Evolutionary conservation across 495 filamentous ascomycete genomes (phyloP).

Genomic region (Lasiosphaeria hispida): DNA sequence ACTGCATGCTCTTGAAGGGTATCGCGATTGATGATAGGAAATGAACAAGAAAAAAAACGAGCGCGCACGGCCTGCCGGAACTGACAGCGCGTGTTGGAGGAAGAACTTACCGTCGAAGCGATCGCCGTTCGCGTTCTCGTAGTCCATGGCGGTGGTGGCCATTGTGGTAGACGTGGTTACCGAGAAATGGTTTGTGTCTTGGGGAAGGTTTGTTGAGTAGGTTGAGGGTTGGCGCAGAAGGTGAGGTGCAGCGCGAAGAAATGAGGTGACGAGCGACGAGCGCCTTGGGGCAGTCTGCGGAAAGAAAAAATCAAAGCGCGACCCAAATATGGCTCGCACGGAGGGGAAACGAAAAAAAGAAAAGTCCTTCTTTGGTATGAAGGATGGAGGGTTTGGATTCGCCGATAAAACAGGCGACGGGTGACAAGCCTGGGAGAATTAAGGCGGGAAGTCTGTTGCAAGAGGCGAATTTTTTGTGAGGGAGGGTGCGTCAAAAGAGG

Average conservation of each 20-base stretch:
- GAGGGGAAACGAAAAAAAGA: not conserved
- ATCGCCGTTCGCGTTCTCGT: constrained; percentile 77
- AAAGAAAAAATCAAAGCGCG: not conserved
- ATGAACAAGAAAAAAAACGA: not conserved
- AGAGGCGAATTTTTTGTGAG: constrained; percentile 13
- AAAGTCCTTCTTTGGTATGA: not conserved
- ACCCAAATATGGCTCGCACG: not conserved
- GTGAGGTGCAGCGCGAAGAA: not conserved
- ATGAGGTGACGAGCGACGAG: not conserved
- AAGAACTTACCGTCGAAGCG: constrained; percentile 75
- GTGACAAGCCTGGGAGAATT: too few relatives aligned
- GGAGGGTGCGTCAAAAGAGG: constrained; percentile 1
- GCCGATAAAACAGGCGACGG: not conserved
- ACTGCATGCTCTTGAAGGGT: not conserved
- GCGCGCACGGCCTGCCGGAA: not conserved
- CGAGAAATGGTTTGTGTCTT: too few relatives aligned
- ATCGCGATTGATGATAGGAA: constrained; percentile 3
- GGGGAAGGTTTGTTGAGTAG: not conserved
- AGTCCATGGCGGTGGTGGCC: constrained; percentile 68
- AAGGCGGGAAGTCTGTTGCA: constrained; percentile 7
- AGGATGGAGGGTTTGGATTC: not conserved
- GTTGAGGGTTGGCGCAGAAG: not conserved
- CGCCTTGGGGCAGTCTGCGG: not conserved
- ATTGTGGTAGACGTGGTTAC: constrained; percentile 31
- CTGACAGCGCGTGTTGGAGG: not conserved